Evolutionary conservation across 495 filamentous ascomycete species (phyloP).

Genomic region (Penicillium salamii): DNA sequence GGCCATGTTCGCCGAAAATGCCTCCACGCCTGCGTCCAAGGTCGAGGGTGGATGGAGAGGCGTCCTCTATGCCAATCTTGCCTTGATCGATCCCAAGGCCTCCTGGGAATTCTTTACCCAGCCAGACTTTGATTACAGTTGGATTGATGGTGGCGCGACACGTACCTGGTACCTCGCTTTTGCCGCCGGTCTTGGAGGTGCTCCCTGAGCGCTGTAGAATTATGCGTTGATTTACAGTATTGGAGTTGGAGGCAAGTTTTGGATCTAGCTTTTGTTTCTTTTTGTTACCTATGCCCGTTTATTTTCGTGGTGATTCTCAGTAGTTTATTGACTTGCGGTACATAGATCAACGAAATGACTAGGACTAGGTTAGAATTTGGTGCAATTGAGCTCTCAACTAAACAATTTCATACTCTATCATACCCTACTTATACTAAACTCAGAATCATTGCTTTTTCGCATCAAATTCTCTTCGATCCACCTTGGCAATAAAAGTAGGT

Average conservation of each 20-base stretch:
- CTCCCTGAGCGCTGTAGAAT: constrained; percentile 1
- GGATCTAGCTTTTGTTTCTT: neutral
- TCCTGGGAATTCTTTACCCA: constrained; percentile 74
- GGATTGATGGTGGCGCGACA: constrained; percentile 83
- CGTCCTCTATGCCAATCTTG: constrained; percentile 79
- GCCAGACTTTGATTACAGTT: constrained; percentile 60
- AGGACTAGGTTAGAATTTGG: neutral
- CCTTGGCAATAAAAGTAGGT: too few species aligned
- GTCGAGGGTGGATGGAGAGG: constrained; percentile 80
- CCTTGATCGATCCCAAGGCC: constrained; percentile 66
- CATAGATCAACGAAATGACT: neutral
- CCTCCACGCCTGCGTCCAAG: constrained; percentile 48
- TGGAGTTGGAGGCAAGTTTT: neutral
- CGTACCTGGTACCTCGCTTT: constrained; percentile 87
- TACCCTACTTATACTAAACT: too few species aligned
- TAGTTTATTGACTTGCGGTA: neutral
- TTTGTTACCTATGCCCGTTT: neutral
- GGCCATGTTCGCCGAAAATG: constrained; percentile 59
- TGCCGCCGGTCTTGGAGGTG: constrained; percentile 51
- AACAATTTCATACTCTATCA: too few species aligned
- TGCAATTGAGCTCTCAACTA: too few species aligned
- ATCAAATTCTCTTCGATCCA: too few species aligned
- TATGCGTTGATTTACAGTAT: neutral
- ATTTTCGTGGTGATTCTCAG: neutral
- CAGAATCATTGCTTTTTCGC: too few species aligned